Conservation (phyloP, 495 filamentous ascomycete genomes). For the Viridothelium virens region DNA sequence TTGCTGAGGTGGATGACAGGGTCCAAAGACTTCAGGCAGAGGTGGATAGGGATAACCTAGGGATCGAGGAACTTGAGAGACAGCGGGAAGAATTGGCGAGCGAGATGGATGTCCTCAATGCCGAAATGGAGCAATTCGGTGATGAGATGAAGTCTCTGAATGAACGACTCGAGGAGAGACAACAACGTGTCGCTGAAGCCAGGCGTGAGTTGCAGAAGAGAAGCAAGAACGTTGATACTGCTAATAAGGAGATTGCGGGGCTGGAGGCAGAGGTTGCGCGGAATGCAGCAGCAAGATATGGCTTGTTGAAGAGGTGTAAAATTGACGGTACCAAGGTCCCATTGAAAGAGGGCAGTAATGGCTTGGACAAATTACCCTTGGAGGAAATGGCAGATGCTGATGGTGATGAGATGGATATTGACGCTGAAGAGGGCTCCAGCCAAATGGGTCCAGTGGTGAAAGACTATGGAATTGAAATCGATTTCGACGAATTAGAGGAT, state of each 20-base stretch:
- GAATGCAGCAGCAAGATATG: conserved; percentile 72
- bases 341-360: conserved; percentile 60
- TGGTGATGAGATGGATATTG: conserved; percentile 28
- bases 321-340: conserved; percentile 88
- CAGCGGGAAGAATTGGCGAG: conserved; percentile 69
- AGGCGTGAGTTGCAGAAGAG: conserved; percentile 77
- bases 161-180: conserved; percentile 55
- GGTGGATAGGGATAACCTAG: conserved; percentile 53
- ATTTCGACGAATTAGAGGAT: conserved; percentile 80
- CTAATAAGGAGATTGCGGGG: conserved; percentile 63
- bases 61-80: conserved; percentile 60
- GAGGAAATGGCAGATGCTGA: conserved; percentile 60
- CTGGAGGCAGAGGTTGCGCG: conserved; percentile 78
- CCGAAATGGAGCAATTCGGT: conserved; percentile 67
- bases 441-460: conserved; percentile 48
- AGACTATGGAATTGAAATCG: conserved; percentile 87
- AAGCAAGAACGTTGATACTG: conserved; percentile 70
- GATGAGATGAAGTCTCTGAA: conserved; percentile 62
- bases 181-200: conserved; percentile 70
- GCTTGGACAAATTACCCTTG: conserved; percentile 76
- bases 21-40: conserved; percentile 59
- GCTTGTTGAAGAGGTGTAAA: conserved; percentile 78
- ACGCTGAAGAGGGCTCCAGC: conserved; percentile 16
- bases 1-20: conserved; percentile 59
- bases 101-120: conserved; percentile 60